Percentiles rank a stretch among this genome's conserved stretches.
Evolutionary conservation across 371 early-diverging fungal genomes (phyloP).

Genomic region (Fennellomyces sp.): DNA sequence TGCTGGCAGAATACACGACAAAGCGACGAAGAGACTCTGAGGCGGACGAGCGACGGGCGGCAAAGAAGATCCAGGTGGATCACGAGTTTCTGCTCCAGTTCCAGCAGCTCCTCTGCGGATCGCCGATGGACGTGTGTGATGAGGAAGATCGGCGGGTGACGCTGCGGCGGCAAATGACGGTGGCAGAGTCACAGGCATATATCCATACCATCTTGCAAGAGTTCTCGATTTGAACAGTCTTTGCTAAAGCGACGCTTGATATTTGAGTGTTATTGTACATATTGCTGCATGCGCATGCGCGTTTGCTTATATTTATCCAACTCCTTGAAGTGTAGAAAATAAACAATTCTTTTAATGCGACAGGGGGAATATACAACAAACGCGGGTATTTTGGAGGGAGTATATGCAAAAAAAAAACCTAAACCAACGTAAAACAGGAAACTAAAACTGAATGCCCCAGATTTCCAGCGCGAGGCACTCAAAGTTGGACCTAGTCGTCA

Average conservation of each 20-base stretch:
- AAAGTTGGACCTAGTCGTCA: constrained; percentile 21
- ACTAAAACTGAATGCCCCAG: constrained; percentile 38
- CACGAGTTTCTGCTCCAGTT: background rate
- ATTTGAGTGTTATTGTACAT: too few species aligned
- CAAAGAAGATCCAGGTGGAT: background rate
- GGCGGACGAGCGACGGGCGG: background rate
- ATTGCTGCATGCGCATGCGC: too few species aligned
- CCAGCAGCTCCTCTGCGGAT: background rate
- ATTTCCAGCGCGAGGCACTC: constrained; percentile 39
- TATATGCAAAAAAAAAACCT: background rate
- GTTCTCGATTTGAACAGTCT: background rate
- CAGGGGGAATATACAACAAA: background rate
- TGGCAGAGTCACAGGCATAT: background rate
- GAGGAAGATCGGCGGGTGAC: background rate
- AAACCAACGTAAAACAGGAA: background rate
- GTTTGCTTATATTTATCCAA: background rate
- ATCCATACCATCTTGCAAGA: background rate
- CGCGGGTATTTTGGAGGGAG: background rate
- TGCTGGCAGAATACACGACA: too few species aligned
- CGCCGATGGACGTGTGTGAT: background rate
- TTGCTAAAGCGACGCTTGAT: background rate
- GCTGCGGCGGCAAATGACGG: background rate
- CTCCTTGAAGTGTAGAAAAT: background rate
- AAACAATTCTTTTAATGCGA: background rate
- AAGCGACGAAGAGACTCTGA: background rate